These are phyloP conservation scores for Biscogniauxia marginata DNA, from an alignment of 2,329 filamentous ascomycete genomes.

Conservation along the genomic window DNA sequence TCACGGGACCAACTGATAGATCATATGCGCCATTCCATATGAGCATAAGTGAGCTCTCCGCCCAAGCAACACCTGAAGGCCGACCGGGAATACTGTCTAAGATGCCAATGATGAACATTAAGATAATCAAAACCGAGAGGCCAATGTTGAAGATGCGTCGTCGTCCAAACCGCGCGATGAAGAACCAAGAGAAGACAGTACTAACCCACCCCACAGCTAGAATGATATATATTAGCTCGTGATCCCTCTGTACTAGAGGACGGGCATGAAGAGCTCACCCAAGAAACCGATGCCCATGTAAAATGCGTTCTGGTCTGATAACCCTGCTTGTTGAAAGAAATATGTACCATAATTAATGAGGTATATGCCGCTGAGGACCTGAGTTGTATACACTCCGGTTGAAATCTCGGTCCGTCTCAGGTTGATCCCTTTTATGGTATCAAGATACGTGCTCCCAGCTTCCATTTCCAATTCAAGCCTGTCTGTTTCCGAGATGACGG, in stretches of 20 bases:
- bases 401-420: conserved; percentile 55
- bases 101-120: conserved; percentile 48
- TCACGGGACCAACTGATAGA: conserved; percentile 48
- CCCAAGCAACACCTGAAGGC: conserved; percentile 41
- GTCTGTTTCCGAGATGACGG: conserved; percentile 59
- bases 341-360: conserved; percentile 65
- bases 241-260: background rate
- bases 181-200: conserved; percentile 53
- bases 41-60: conserved; percentile 49
- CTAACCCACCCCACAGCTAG: conserved; percentile 49
- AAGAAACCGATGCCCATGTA: conserved; percentile 53
- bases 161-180: conserved; percentile 50
- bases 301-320: conserved; percentile 48
- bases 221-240: conserved; percentile 8
- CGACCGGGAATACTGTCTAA: conserved; percentile 44
- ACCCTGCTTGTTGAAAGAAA: conserved; percentile 57
- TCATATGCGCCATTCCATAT: conserved; percentile 53
- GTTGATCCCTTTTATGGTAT: conserved; percentile 50
- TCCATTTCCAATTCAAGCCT: conserved; percentile 52
- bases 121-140: conserved; percentile 41
- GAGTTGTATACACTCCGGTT: conserved; percentile 62
- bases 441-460: conserved; percentile 47
- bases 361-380: conserved; percentile 63
- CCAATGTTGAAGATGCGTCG: conserved; percentile 50
- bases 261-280: conserved; percentile 27